phyloP scores from a whole-genome alignment of 2,329 filamentous ascomycete species.

The Diaporthe citri region DNA sequence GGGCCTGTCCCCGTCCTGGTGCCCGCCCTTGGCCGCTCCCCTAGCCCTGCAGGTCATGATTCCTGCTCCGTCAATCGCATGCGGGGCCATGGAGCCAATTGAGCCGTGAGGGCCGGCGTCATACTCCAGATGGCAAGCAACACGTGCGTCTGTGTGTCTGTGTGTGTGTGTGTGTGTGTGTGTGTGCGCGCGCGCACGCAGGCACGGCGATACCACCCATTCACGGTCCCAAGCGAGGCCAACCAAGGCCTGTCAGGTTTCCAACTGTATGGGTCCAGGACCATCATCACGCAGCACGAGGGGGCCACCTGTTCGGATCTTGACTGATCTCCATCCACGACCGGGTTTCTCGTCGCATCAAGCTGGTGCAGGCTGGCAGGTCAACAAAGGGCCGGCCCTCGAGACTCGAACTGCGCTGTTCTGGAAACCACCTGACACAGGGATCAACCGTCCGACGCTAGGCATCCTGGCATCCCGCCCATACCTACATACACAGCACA shows the following conservation, averaged over 20 bases:
- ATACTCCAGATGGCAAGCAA: not conserved
- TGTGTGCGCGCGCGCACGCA: too few relatives aligned
- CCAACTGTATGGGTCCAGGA: not conserved
- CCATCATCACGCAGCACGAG: not conserved
- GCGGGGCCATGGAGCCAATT: constrained; percentile 23
- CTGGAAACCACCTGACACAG: constrained; percentile 31
- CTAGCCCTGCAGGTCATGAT: constrained; percentile 20
- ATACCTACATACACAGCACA: too few relatives aligned
- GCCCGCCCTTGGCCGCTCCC: constrained; percentile 16
- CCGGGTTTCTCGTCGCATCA: constrained; percentile 30
- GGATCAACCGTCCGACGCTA: constrained; percentile 25
- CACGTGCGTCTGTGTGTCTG: too few relatives aligned
- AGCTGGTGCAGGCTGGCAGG: not conserved
- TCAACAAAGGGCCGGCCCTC: constrained; percentile 1
- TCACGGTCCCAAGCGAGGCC: not conserved
- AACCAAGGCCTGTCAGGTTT: constrained; percentile 30
- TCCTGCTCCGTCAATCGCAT: constrained; percentile 3
- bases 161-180: not conserved
- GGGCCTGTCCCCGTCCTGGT: not conserved
- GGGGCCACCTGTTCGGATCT: constrained; percentile 22
- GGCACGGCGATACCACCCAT: too few relatives aligned
- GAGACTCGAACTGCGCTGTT: constrained; percentile 24
- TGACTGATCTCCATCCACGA: constrained; percentile 28
- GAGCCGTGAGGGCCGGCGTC: constrained; percentile 4
- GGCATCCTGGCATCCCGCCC: constrained; percentile 8